A percentile compares a stretch with the other conserved stretches of the same genome.
Conservation (phyloP, 164 flowering plant genomes). For the Berberis vulgaris region DNA sequence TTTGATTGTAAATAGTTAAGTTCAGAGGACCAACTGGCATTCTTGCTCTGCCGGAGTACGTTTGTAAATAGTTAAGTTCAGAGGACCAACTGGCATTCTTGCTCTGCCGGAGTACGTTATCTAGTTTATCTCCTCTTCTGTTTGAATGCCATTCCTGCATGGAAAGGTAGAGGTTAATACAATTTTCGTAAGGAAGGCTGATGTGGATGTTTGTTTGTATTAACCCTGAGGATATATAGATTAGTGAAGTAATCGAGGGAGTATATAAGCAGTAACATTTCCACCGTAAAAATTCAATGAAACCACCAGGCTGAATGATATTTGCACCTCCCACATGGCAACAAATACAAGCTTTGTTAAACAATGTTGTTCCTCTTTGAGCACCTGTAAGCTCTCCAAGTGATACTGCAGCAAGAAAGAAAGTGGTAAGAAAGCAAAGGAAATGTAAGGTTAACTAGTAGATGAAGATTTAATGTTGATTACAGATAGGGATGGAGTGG, state of each 20-base stretch:
- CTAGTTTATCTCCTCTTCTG: conserved; percentile 59
- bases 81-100: conserved; percentile 74
- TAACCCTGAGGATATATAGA: conserved; percentile 49
- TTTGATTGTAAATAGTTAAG: conserved; percentile 7
- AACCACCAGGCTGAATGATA: conserved; percentile 71
- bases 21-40: conserved; percentile 57
- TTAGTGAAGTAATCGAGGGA: conserved; percentile 6
- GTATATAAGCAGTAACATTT: background rate
- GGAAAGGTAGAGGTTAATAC: background rate
- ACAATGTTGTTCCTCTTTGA: conserved; percentile 58
- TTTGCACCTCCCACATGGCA: conserved; percentile 93
- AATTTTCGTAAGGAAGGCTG: background rate
- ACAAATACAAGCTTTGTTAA: conserved; percentile 68
- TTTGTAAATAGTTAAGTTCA: conserved; percentile 2
- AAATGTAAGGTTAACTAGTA: too few relatives aligned
- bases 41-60: too few relatives aligned
- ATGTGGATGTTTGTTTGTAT: background rate
- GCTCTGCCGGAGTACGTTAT: conserved; percentile 80
- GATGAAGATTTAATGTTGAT: too few relatives aligned
- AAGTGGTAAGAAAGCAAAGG: too few relatives aligned
- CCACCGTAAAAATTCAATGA: too few relatives aligned
- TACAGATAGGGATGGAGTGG: too few relatives aligned
- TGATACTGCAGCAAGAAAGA: conserved; percentile 26
- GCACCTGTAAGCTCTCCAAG: conserved; percentile 38
- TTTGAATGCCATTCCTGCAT: conserved; percentile 62